Evolutionary conservation across 352 stramenopile genomes (phyloP).

Genomic region (Pythium chondricola): DNA sequence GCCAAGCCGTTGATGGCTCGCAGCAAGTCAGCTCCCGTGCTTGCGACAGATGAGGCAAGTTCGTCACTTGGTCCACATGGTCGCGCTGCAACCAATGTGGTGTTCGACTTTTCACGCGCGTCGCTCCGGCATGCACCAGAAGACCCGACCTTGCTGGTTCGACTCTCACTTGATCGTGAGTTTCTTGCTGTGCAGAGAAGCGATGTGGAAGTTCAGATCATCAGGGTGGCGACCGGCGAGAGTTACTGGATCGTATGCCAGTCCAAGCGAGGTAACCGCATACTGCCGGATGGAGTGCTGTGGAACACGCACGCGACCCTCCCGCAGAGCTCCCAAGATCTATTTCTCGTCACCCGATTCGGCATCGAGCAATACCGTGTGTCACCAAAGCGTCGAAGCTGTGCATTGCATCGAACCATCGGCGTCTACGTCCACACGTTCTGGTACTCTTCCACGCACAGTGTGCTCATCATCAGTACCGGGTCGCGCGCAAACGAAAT

Average conservation of each 20-base stretch:
- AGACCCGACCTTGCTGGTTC: conserved; percentile 28
- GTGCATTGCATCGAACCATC: conserved; percentile 48
- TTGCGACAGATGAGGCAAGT: too few species aligned
- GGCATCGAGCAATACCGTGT: conserved; percentile 76
- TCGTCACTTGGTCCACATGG: too few species aligned
- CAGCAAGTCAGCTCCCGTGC: conserved; percentile 11
- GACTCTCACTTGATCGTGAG: conserved; percentile 55
- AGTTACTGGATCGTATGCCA: conserved; percentile 72
- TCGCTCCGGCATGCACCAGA: not conserved
- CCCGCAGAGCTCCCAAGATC: conserved; percentile 48
- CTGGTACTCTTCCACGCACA: conserved; percentile 60
- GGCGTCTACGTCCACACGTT: conserved; percentile 60
- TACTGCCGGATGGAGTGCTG: conserved; percentile 46
- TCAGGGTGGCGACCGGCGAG: conserved; percentile 34
- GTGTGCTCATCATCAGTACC: conserved; percentile 61
- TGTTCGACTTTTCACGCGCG: conserved; percentile 34
- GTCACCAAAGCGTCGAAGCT: conserved; percentile 47
- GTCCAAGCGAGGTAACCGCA: conserved; percentile 53
- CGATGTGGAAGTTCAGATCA: conserved; percentile 77
- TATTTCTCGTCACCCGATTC: conserved; percentile 68
- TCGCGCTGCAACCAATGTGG: too few species aligned
- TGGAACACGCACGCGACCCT: conserved; percentile 57
- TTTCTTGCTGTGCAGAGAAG: conserved; percentile 76
- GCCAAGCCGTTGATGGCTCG: not conserved
- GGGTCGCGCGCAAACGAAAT: conserved; percentile 75